Base-by-base conservation (phyloP, 2,329 filamentous ascomycete species). In the Didymella segeticola region DNA sequence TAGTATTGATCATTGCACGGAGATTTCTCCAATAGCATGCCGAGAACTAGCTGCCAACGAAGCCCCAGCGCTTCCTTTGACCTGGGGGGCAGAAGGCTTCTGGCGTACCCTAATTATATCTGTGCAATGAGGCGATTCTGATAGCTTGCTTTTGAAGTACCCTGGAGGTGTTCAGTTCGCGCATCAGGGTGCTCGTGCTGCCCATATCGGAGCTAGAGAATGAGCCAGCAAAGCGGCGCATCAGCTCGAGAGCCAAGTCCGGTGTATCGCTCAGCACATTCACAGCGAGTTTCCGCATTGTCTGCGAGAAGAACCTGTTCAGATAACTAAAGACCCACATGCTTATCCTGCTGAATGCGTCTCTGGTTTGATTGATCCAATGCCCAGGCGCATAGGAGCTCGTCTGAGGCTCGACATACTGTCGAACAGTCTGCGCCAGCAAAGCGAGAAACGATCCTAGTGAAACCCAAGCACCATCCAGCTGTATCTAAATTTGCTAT, bases 21-120 rank as follows among this genome's bases (percentile, higher is more conserved):
- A 65, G 59, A 61, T 66, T 58, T 65, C 63, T 65, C 58, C 61
- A 62, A 64, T 71, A 70, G 67, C 20, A 70, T 68, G 70, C 70
- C 67, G 68, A 62, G 59, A 56, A 61, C 58, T 60, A 59, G 43
- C 58, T 65, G 64, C 63, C 69, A 69, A 67, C 62, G 62, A 65
- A 67, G 58, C 58, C 61, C 53, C 64, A 69, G 66, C 70, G 68
- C 67, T 69, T 68, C 67, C 52, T 43, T 47, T 49, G 55, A 57
- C 43, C 52, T 62, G 61, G 57, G 58, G 58, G 36, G 51, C 37
- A 43, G 38, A 34, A 41, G 38, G 43, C 42, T 41, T 39, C 22
- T 53, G 50, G 36, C 25, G 39, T 55, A 55, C 50, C n/a, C 58
- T 64, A 63, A 58, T 53, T 56, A 61, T 58, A 61, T 57, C 53